A percentile compares a stretch with the other conserved stretches of the same genome.
Conservation (phyloP, 202 grass and related monocot species). For the Elaeis oleifera region DNA sequence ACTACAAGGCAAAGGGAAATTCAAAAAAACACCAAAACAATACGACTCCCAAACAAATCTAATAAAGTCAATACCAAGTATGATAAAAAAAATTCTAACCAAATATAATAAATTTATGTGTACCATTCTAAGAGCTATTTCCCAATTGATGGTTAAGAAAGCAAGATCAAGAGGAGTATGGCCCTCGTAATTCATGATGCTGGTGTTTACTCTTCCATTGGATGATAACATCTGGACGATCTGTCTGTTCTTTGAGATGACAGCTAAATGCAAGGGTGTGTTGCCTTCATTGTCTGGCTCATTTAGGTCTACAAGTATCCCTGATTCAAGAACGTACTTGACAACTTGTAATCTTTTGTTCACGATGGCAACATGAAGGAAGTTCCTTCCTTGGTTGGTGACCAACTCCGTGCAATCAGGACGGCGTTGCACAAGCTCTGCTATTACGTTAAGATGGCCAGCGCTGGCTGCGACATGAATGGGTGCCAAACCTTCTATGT, state of each 20-base stretch:
- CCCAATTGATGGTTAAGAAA: background rate
- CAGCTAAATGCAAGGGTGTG: slow-evolving; percentile 12
- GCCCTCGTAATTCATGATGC: background rate
- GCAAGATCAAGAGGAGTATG: background rate
- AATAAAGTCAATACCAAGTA: no score
- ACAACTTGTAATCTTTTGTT: slow-evolving; percentile 1
- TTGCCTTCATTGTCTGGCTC: slow-evolving; percentile 6
- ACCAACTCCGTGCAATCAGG: background rate
- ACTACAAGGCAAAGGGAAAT: no score
- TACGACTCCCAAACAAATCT: no score
- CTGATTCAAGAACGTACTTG: background rate
- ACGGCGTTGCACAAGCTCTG: no score
- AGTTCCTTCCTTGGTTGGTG: background rate
- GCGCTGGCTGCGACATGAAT: no score
- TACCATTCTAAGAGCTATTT: slow-evolving; percentile 2
- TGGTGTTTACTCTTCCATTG: background rate
- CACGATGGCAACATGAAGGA: background rate
- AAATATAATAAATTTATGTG: background rate
- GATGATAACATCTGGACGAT: background rate
- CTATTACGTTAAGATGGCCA: no score
- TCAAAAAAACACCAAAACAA: no score
- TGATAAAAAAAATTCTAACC: no score
- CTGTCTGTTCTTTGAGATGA: background rate
- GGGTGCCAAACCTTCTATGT: no score
- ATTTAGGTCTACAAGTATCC: background rate